phyloP scores from a whole-genome alignment of 352 stramenopile genomes.

The Pythium volutum region DNA sequence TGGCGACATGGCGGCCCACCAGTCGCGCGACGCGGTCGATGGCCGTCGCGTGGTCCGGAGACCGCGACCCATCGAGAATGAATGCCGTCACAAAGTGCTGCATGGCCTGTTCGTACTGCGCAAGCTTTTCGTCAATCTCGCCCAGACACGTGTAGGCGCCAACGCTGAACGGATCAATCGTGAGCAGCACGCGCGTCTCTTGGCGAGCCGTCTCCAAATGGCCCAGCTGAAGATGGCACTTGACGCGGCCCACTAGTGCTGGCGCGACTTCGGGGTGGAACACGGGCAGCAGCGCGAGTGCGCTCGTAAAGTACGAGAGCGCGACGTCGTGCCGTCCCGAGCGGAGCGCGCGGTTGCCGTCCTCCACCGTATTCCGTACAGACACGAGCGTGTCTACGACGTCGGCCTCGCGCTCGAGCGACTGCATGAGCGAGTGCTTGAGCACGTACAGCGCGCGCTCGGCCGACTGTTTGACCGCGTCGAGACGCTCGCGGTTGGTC shows the following conservation, averaged over 20 bases:
- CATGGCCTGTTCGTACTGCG: slow-evolving; percentile 57
- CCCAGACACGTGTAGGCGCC: slow-evolving; percentile 71
- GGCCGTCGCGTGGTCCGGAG: slow-evolving; percentile 54
- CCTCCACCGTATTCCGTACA: slow-evolving; percentile 51
- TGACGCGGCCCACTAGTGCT: slow-evolving; percentile 50
- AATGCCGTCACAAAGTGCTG: slow-evolving; percentile 83
- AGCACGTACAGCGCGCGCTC: slow-evolving; percentile 61
- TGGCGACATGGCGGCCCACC: slow-evolving; percentile 63
- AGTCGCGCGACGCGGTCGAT: slow-evolving; percentile 72
- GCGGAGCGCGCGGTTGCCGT: slow-evolving; percentile 53
- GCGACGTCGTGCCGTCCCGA: slow-evolving; percentile 52
- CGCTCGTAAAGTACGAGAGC: slow-evolving; percentile 55
- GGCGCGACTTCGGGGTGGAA: slow-evolving; percentile 66
- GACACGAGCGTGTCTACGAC: slow-evolving; percentile 43
- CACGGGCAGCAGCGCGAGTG: slow-evolving; percentile 55
- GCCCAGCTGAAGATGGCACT: slow-evolving; percentile 57
- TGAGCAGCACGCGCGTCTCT: slow-evolving; percentile 44
- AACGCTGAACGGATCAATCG: slow-evolving; percentile 65
- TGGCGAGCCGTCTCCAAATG: slow-evolving; percentile 39
- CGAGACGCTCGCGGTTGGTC: slow-evolving; percentile 33
- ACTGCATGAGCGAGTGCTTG: slow-evolving; percentile 64
- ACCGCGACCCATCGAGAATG: slow-evolving; percentile 77
- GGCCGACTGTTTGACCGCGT: slow-evolving; percentile 28
- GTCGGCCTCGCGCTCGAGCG: slow-evolving; percentile 46
- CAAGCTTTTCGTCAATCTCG: slow-evolving; percentile 53